Evolutionary conservation across 1,139 yeast species (phyloP), one percentile per base, ranked within the genome.

Genomic region (Diutina neorugosa): DNA sequence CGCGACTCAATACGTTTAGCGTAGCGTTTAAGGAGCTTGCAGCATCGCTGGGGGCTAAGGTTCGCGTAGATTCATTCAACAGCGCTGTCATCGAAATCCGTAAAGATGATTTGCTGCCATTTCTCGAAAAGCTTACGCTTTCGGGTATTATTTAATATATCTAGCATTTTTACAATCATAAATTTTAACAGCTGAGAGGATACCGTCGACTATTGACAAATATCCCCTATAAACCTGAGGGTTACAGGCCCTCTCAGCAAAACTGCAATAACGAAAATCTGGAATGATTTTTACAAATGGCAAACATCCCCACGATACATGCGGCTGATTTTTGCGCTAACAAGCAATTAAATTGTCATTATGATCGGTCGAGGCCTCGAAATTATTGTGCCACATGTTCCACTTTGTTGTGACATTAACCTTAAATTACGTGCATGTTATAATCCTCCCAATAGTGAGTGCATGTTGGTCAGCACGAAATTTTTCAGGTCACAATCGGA

Each of bases 51-150:
- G 93, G 91, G 44, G 97, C 98, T 5, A 84, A 87, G 60, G 91
- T 90, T 40, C 77, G 94, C 61, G 85, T 93, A 57, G 98, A 94
- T 66, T 89, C 96, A 61, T 93, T 93, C 67, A 98, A 93, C 63
- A 87, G 96, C 57, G 84, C 97, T 2, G 88, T 93, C 42, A 89
- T 94, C 49, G 98, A 93, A 67, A 84, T 94, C 51, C 71, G 89
- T 55, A 85, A 84, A 63, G 96, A 90, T 54, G 98, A 94, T 64
- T 72, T 93, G 59, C 76, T 90, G 3, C 89, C 96, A 49, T 93
- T 93, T 63, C 70, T 93, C 58, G 98, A 93, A 65, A 82, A 82
- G 55, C 71, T 93, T 53, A 75, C 80, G 4, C 65, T 73, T 43
- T 71, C 76, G 62, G 76, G 76, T 16, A 61, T 71, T 54, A 63